Percentiles rank a stretch among this genome's conserved stretches.
phyloP scores from a whole-genome alignment of 2,329 filamentous ascomycete species.

The Arthrobotrys sphaeroides region DNA sequence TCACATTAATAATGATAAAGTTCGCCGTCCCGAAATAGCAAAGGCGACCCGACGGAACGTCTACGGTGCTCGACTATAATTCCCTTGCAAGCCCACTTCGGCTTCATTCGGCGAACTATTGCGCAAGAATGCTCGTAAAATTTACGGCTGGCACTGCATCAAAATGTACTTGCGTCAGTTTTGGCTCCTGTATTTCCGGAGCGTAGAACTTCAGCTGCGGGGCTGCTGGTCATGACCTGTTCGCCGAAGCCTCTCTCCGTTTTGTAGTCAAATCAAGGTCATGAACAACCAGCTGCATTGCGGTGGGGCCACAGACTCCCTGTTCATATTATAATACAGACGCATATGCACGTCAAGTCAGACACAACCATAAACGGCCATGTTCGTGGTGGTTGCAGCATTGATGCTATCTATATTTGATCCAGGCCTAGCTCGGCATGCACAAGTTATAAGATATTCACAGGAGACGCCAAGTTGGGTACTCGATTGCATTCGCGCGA shows the following conservation, averaged over 20 bases:
- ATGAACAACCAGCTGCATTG: background rate
- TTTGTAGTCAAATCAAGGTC: background rate
- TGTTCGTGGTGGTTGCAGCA: too few relatives aligned
- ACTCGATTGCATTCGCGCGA: too few relatives aligned
- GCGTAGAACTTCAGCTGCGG: too few relatives aligned
- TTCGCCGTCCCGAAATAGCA: constrained; percentile 26
- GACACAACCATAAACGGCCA: background rate
- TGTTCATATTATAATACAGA: too few relatives aligned
- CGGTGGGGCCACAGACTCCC: too few relatives aligned
- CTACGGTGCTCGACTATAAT: background rate
- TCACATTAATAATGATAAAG: constrained; percentile 17
- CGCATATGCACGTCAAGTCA: background rate
- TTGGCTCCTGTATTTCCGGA: too few relatives aligned
- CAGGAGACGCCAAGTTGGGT: too few relatives aligned
- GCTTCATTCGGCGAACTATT: constrained; percentile 2
- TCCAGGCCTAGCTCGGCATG: background rate
- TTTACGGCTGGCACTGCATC: background rate
- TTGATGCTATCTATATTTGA: too few relatives aligned
- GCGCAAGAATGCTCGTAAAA: constrained; percentile 1
- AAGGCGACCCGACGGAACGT: constrained; percentile 6
- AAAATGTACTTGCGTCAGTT: too few relatives aligned
- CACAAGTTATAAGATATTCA: too few relatives aligned
- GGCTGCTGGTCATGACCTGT: background rate
- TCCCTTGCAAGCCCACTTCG: background rate
- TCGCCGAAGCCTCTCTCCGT: background rate